Base-by-base conservation (phyloP, 2,329 filamentous ascomycete genomes). In the Beauveria bassiana region DNA sequence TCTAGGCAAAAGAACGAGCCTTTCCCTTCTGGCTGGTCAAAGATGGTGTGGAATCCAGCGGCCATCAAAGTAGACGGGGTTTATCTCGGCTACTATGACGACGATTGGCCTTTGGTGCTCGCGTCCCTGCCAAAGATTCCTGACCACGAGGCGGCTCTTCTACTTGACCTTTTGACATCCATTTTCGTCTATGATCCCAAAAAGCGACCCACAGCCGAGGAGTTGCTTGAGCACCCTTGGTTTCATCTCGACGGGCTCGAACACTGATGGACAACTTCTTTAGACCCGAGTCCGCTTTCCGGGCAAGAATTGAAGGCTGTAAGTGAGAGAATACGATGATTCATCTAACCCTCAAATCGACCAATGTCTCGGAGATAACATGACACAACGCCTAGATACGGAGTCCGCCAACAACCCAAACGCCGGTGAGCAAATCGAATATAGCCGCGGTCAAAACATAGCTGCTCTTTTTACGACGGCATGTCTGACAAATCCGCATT, bases 181-280 rank as follows among this genome's bases (percentile, higher is more conserved):
- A 67, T 68, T 31, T 66, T 69, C 49, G 63, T 65, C 42, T 68
- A 68, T 58, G 63, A 68, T 51, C 62, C 68, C 26, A 3, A 49
- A 45, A 65, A 63, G 56, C 65, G 68, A 18, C 43, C 58, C 22
- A 68, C 53, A 16, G 65, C 62, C 24, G 57, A 64, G 24, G 65
- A 68, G 50, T 42, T 70, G 34, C 62, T 67, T 20, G 53, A 50
- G 14, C 68, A 70, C 61, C 65, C 67, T 65, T 70, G 67, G 68
- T 69, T 70, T 62, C 57, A 67, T 59, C 31, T 50, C 34, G 56
- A 59, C 56, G 3, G 9, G 34, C 55, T 24, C 31, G 10, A 59
- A n/a, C 20, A 59, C n/a, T 59, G 46, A 59, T 12, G 12, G 12
- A 2, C 31, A 34, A 34, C 1, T 1, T 12, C 31, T 34, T 12